phyloP scores from a whole-genome alignment of 805 yeast species.

The Candida ovalis region DNA sequence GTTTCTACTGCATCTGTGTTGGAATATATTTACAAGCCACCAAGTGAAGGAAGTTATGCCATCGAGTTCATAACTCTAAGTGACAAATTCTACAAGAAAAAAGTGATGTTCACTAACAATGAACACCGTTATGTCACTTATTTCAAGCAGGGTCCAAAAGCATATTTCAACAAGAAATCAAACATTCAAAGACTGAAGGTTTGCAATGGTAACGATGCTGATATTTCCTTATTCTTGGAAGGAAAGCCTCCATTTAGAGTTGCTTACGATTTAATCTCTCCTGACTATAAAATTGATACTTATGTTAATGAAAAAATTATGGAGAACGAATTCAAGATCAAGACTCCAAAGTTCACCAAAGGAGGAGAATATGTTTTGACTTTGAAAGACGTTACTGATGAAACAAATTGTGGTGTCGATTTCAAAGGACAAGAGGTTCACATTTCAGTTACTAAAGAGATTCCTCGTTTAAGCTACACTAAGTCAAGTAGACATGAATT shows the following conservation, averaged over 20 bases:
- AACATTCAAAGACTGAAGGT: conserved; percentile 19
- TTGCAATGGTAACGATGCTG: conserved; percentile 32
- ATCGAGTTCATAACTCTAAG: conserved; percentile 63
- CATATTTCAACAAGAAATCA: conserved; percentile 31
- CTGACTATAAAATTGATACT: conserved; percentile 42
- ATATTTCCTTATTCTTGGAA: conserved; percentile 55
- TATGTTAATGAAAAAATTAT: conserved; percentile 39
- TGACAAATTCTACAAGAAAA: conserved; percentile 54
- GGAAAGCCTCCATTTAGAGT: conserved; percentile 82
- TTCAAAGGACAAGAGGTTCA: conserved; percentile 59
- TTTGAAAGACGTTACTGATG: conserved; percentile 64
- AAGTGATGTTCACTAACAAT: conserved; percentile 28
- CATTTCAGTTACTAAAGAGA: conserved; percentile 64
- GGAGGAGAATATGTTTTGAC: conserved; percentile 76
- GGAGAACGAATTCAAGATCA: conserved; percentile 37
- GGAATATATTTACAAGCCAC: conserved; percentile 68
- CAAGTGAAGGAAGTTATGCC: conserved; percentile 74
- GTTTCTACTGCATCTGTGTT: conserved; percentile 29
- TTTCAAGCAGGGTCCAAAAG: conserved; percentile 67
- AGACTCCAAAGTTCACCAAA: conserved; percentile 48
- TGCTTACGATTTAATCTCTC: conserved; percentile 62
- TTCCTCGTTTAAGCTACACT: conserved; percentile 47
- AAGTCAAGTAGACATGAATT: conserved; percentile 34
- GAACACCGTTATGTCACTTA: conserved; percentile 61
- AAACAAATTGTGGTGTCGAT: conserved; percentile 74